Base-by-base conservation (phyloP, 192 early-diverging fungal genomes). In the Geosiphon pyriformis region DNA sequence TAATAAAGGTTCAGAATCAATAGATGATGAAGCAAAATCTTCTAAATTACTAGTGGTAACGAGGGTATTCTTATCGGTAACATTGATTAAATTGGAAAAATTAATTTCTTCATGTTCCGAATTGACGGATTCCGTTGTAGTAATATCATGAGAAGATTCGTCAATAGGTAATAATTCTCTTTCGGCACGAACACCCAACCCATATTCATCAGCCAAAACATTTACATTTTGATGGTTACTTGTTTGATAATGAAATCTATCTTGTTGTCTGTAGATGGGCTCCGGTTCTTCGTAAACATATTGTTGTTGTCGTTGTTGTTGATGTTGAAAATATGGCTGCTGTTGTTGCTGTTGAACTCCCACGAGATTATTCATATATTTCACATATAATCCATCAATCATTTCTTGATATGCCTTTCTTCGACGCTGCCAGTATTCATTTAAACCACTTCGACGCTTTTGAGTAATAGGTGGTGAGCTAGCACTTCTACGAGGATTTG, bases 311-410 rank as follows among this genome's bases (percentile, higher is more conserved):
- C 25, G 53, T 23, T 55, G 53, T 2, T 55, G 20, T 29, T 55
- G 53, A 25, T 25, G 35, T 25, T 46, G 54, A n/a, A n/a, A n/a
- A n/a, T n/a, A 30, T 32, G 26, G n/a, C 20, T 34, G 31, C 6
- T 22, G 17, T 42, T 66, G 64, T 37, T 66, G 64, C 27, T 66
- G 64, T 66, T 66, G 64, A 25, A 66, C 64, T 22, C 52, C 64
- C 1, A 55, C 11, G 15, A 66, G 34, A 8, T 22, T 30, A 50
- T 66, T 47, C 64, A 66, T 66, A 15, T 66, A 66, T 17, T 55
- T 37, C 17, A 55, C 52, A 55, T 66, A 66, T 49, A 53, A 55
- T 35, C 32, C 32, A 66, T 66, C 64, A 17, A 66, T 3, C 50
- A 55, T 55, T 53, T 66, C 52, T 53, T 66, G 64, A 35, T 55